A percentile compares a stretch with the other conserved stretches of the same genome.
Evolutionary conservation across 768 basidiomycete genomes (phyloP).

Genomic region (Neoboletus magnificus): DNA sequence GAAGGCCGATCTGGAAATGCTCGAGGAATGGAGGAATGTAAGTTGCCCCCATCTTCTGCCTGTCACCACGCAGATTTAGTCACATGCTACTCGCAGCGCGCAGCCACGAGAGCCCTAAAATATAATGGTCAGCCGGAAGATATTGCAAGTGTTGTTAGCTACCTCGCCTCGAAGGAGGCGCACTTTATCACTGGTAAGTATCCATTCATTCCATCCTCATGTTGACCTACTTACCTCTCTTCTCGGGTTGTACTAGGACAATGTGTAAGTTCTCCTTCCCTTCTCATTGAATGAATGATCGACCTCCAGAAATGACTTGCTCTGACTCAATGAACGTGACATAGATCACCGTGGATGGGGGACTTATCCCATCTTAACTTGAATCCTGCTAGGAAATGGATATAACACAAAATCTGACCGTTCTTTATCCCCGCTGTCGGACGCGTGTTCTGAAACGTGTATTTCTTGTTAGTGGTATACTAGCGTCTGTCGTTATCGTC

Average conservation of each 20-base stretch:
- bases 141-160: background rate
- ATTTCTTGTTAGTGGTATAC: too few relatives aligned
- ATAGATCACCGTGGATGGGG: too few relatives aligned
- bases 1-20: background rate
- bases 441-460: too few relatives aligned
- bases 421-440: too few relatives aligned
- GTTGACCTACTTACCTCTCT: background rate
- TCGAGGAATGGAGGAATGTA: background rate
- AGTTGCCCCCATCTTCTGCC: background rate
- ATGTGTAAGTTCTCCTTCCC: slow-evolving; percentile 7
- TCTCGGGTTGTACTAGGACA: slow-evolving; percentile 1
- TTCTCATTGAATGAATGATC: background rate
- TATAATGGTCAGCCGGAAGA: background rate
- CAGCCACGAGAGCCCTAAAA: slow-evolving; percentile 6
- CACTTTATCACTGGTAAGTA: slow-evolving; percentile 33
- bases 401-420: too few relatives aligned
- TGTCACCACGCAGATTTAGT: background rate
- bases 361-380: too few relatives aligned
- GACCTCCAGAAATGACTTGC: too few relatives aligned
- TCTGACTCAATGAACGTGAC: too few relatives aligned
- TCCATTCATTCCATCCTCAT: background rate
- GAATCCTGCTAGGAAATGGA: too few relatives aligned
- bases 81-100: background rate
- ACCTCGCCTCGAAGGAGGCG: background rate
- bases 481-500: too few relatives aligned